phyloP scores from a whole-genome alignment of 2,329 filamentous ascomycete species.

The Septoria linicola region DNA sequence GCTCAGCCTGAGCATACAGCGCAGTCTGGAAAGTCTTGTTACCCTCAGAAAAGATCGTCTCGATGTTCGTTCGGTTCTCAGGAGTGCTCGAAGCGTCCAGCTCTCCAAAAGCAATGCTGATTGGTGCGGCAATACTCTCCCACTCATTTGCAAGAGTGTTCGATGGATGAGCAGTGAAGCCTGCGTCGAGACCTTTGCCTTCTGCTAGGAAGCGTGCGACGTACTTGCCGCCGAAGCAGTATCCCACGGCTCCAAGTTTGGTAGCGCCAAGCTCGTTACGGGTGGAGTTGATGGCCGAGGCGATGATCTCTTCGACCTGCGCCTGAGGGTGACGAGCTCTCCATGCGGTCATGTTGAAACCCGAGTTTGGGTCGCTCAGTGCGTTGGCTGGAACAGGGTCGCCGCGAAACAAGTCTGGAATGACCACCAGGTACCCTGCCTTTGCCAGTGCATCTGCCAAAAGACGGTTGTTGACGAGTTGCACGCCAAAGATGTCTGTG shows the following conservation, averaged over 20 bases:
- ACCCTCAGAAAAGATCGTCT: slow-evolving; percentile 32
- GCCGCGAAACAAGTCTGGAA: slow-evolving; percentile 40
- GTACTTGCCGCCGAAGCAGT: slow-evolving; percentile 78
- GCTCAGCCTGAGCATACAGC: slow-evolving; percentile 37
- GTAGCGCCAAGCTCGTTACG: slow-evolving; percentile 51
- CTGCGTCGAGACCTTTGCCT: slow-evolving; percentile 58
- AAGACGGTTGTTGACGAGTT: slow-evolving; percentile 36
- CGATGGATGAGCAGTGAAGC: slow-evolving; percentile 69
- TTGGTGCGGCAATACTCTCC: slow-evolving; percentile 61
- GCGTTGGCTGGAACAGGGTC: slow-evolving; percentile 34
- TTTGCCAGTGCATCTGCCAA: slow-evolving; percentile 38
- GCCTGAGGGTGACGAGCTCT: slow-evolving; percentile 46
- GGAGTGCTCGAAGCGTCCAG: slow-evolving; percentile 25
- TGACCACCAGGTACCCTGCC: slow-evolving; percentile 36
- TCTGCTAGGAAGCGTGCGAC: slow-evolving; percentile 61
- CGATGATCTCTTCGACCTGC: slow-evolving; percentile 50
- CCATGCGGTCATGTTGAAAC: slow-evolving; percentile 46
- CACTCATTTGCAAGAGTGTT: slow-evolving; percentile 67
- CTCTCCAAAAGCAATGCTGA: slow-evolving; percentile 57
- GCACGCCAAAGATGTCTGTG: slow-evolving; percentile 39
- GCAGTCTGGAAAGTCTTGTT: slow-evolving; percentile 37
- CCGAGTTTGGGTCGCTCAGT: slow-evolving; percentile 32
- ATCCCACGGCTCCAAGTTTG: slow-evolving; percentile 65
- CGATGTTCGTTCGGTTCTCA: slow-evolving; percentile 27
- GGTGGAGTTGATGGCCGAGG: slow-evolving; percentile 46